These are phyloP conservation scores for Tuber indicum DNA, from an alignment of 495 filamentous ascomycete species.

Conservation along the genomic window DNA sequence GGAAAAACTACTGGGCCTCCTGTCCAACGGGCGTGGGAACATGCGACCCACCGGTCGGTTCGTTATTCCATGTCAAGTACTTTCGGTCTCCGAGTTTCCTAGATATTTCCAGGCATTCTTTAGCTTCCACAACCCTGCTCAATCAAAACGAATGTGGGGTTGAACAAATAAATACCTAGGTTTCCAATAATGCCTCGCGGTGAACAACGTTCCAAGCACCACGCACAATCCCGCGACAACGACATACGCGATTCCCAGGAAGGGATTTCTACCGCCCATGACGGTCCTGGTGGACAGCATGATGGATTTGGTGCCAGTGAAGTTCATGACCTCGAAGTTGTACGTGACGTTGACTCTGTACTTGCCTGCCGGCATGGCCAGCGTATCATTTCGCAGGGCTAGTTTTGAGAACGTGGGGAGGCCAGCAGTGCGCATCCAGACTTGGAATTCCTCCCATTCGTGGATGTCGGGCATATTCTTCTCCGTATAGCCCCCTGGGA, in stretches of 20 bases:
- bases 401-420: slow-evolving; percentile 93
- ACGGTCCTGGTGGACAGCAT: slow-evolving; percentile 88
- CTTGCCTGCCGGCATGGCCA: slow-evolving; percentile 57
- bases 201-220: slow-evolving; percentile 78
- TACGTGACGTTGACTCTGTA: slow-evolving; percentile 66
- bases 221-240: slow-evolving; percentile 92
- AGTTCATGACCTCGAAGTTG: slow-evolving; percentile 66
- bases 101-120: slow-evolving; percentile 20
- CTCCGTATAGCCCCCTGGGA: slow-evolving; percentile 55
- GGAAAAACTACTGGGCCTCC: background rate
- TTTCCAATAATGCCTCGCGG: slow-evolving; percentile 79
- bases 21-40: slow-evolving; percentile 3
- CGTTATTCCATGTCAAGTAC: slow-evolving; percentile 95
- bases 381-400: slow-evolving; percentile 67
- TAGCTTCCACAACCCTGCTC: background rate
- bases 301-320: slow-evolving; percentile 89
- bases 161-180: slow-evolving; percentile 57
- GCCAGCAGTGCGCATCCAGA: slow-evolving; percentile 99
- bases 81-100: slow-evolving; percentile 98
- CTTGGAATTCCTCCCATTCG: slow-evolving; percentile 76
- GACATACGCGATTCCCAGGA: slow-evolving; percentile 92
- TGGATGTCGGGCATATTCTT: slow-evolving; percentile 58
- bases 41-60: slow-evolving; percentile 45
- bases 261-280: slow-evolving; percentile 91
- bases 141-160: background rate